Evolutionary conservation across 257 asterid genomes (phyloP).

Genomic region (Buddleja alternifolia): DNA sequence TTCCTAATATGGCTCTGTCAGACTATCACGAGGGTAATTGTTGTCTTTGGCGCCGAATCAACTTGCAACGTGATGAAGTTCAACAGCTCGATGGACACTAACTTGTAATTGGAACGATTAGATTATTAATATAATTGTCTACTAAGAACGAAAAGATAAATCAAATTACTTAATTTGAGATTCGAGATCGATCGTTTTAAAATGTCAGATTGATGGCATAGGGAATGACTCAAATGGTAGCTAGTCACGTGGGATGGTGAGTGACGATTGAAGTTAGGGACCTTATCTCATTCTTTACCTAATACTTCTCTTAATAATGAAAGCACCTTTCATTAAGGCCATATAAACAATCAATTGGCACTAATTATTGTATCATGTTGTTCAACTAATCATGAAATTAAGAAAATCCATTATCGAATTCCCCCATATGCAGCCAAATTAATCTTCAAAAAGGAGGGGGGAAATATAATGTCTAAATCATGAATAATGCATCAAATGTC

Average conservation of each 20-base stretch:
- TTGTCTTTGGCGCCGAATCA: no score
- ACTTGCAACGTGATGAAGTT: no score
- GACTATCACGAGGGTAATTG: no score
- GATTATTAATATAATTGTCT: no score
- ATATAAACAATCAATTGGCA: slow-evolving; percentile 10
- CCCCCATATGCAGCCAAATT: slow-evolving; percentile 29
- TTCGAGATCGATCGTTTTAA: no score
- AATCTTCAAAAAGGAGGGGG: slow-evolving; percentile 1
- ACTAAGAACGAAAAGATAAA: no score
- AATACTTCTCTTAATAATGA: not conserved
- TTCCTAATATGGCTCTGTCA: no score
- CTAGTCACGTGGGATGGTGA: slow-evolving; percentile 19
- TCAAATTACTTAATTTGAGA: no score
- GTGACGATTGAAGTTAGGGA: not conserved
- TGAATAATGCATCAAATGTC: slow-evolving; percentile 27
- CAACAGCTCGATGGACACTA: no score
- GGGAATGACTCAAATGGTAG: not conserved
- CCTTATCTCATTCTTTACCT: slow-evolving; percentile 20
- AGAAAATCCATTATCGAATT: not conserved
- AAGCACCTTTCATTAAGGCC: slow-evolving; percentile 13
- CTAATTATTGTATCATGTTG: slow-evolving; percentile 31
- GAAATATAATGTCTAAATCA: slow-evolving; percentile 24
- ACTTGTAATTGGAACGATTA: no score
- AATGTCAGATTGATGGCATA: not conserved
- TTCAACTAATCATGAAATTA: slow-evolving; percentile 24